Percentiles rank a stretch among this genome's conserved stretches.
phyloP scores from a whole-genome alignment of 208 protist species.

The Trypanosoma boissoni region DNA sequence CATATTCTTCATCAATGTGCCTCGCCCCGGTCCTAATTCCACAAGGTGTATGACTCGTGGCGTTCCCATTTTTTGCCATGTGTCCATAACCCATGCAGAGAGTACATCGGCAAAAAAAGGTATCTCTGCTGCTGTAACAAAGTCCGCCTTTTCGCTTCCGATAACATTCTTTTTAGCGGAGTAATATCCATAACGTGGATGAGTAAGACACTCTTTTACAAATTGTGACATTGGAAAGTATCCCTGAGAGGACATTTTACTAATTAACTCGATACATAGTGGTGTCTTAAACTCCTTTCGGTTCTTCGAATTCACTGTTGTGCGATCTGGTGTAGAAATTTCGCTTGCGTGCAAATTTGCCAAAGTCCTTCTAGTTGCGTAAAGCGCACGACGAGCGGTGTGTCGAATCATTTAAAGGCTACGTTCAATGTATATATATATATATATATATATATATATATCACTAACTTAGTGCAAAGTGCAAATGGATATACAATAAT shows the following conservation, averaged over 20 bases:
- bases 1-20: slow-evolving; percentile 89
- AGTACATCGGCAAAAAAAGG: slow-evolving; percentile 90
- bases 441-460: no score
- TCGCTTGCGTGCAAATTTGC: slow-evolving; percentile 82
- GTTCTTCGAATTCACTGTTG: slow-evolving; percentile 68
- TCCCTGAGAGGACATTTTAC: slow-evolving; percentile 81
- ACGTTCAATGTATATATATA: no score
- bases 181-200: slow-evolving; percentile 91
- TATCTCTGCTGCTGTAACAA: slow-evolving; percentile 91
- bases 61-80: slow-evolving; percentile 91
- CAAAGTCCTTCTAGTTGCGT: neutral
- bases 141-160: slow-evolving; percentile 82
- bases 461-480: no score
- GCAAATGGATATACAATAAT: no score
- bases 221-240: slow-evolving; percentile 90
- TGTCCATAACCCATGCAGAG: slow-evolving; percentile 87
- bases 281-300: slow-evolving; percentile 87
- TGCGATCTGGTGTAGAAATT: slow-evolving; percentile 81
- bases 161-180: slow-evolving; percentile 83
- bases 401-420: slow-evolving; percentile 17
- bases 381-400: slow-evolving; percentile 1
- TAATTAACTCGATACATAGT: slow-evolving; percentile 80
- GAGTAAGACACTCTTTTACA: slow-evolving; percentile 89
- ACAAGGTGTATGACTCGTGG: slow-evolving; percentile 86
- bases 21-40: slow-evolving; percentile 82